phyloP scores from a whole-genome alignment of 2,329 filamentous ascomycete genomes.

The Claviceps humidiphila region DNA sequence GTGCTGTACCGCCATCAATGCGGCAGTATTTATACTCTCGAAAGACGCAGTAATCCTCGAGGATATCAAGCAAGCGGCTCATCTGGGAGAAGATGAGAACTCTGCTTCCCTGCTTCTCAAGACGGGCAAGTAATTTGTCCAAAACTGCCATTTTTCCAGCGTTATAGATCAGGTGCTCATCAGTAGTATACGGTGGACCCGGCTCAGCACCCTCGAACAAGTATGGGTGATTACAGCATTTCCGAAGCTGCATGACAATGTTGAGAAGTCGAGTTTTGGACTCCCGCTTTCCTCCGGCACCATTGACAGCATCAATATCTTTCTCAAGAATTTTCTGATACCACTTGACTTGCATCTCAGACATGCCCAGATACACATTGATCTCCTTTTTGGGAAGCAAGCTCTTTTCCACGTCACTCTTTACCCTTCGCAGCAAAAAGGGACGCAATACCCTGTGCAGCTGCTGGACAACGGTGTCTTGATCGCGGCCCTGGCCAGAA shows the following conservation, averaged over 20 bases:
- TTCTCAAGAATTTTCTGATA: slow-evolving; percentile 98
- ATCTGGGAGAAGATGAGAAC: slow-evolving; percentile 99
- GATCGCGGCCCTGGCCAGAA: slow-evolving; percentile 75
- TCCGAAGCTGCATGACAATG: slow-evolving; percentile 98
- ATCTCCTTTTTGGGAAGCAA: slow-evolving; percentile 93
- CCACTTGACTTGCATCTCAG: slow-evolving; percentile 98
- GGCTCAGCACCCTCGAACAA: slow-evolving; percentile 96
- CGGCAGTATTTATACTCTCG: slow-evolving; percentile 90
- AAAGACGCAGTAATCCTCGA: slow-evolving; percentile 98
- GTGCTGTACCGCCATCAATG: slow-evolving; percentile 91
- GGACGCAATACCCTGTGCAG: slow-evolving; percentile 85
- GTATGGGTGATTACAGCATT: slow-evolving; percentile 98
- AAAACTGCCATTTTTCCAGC: slow-evolving; percentile 96
- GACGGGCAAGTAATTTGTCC: slow-evolving; percentile 74
- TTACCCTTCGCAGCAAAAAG: slow-evolving; percentile 89
- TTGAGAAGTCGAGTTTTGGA: slow-evolving; percentile 95
- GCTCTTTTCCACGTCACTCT: slow-evolving; percentile 96
- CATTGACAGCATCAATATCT: slow-evolving; percentile 97
- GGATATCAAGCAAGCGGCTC: slow-evolving; percentile 90
- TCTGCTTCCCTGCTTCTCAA: slow-evolving; percentile 77
- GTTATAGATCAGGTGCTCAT: slow-evolving; percentile 88
- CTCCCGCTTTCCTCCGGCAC: slow-evolving; percentile 88
- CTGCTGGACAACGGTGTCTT: slow-evolving; percentile 92
- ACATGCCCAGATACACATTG: slow-evolving; percentile 96
- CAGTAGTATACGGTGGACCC: slow-evolving; percentile 92